These are phyloP conservation scores for Mycosarcoma maydis DNA, from an alignment of 1,284 basidiomycete species.

Conservation along the genomic window DNA sequence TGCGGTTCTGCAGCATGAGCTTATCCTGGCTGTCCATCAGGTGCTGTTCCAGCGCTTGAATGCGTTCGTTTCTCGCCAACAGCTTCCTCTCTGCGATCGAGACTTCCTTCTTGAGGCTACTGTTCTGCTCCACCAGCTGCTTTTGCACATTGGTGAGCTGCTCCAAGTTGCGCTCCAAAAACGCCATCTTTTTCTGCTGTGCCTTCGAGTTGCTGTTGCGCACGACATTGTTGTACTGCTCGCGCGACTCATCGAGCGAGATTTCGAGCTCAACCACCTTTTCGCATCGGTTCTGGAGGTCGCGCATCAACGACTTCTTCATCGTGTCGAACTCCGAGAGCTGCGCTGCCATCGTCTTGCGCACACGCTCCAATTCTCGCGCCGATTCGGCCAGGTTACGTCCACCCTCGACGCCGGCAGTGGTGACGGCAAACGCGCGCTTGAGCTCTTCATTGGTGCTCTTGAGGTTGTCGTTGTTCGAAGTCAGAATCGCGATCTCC, in stretches of 20 bases:
- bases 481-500: slow-evolving; percentile 85
- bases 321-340: slow-evolving; percentile 97
- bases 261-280: slow-evolving; percentile 99
- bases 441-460: slow-evolving; percentile 98
- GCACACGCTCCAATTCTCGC: slow-evolving; percentile 93
- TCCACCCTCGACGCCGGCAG: slow-evolving; percentile 93
- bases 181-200: slow-evolving; percentile 99
- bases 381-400: slow-evolving; percentile 87
- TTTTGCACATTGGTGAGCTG: slow-evolving; percentile 96
- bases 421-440: slow-evolving; percentile 84
- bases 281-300: slow-evolving; percentile 98
- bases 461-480: slow-evolving; percentile 90
- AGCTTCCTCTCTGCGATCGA: slow-evolving; percentile 96
- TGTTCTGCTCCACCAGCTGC: slow-evolving; percentile 99
- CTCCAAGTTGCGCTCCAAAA: slow-evolving; percentile 95
- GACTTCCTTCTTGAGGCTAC: slow-evolving; percentile 95
- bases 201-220: slow-evolving; percentile 97
- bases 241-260: slow-evolving; percentile 96
- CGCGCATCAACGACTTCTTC: slow-evolving; percentile 98
- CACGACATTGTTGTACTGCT: slow-evolving; percentile 98
- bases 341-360: slow-evolving; percentile 96
- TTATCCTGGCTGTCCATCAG: slow-evolving; percentile 92
- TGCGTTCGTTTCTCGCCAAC: slow-evolving; percentile 93
- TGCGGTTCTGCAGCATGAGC: slow-evolving; percentile 88
- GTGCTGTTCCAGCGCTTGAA: slow-evolving; percentile 80